phyloP scores from a whole-genome alignment of 192 early-diverging fungal genomes.

The Linnemannia schmuckeri region DNA sequence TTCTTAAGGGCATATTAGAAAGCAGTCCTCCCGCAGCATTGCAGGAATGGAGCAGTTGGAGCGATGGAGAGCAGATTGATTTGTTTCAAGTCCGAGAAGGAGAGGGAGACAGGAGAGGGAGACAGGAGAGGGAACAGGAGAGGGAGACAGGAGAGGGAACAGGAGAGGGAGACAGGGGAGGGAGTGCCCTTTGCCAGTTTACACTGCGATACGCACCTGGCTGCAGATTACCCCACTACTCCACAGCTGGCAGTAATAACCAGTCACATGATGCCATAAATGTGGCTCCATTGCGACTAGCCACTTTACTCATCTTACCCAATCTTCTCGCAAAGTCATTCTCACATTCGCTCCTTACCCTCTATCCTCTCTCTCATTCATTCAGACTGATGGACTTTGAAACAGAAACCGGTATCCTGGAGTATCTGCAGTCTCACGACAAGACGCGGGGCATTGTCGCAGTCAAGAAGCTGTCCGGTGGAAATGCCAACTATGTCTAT shows the following conservation, averaged over 20 bases:
- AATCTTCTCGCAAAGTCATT: slow-evolving; percentile 30
- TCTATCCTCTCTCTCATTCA: slow-evolving; percentile 28
- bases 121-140: too few relatives aligned
- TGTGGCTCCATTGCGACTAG: slow-evolving; percentile 30
- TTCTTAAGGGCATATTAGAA: slow-evolving; percentile 14
- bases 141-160: too few relatives aligned
- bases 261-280: slow-evolving; percentile 34
- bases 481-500: slow-evolving; percentile 56
- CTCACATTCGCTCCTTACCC: slow-evolving; percentile 25
- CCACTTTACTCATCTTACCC: slow-evolving; percentile 19
- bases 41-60: background rate
- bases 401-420: slow-evolving; percentile 36
- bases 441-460: slow-evolving; percentile 30
- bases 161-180: too few relatives aligned
- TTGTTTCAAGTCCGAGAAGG: background rate
- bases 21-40: slow-evolving; percentile 9
- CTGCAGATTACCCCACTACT: background rate
- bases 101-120: too few relatives aligned
- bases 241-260: slow-evolving; percentile 32
- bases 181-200: too few relatives aligned
- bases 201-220: background rate
- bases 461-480: slow-evolving; percentile 50
- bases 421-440: slow-evolving; percentile 38
- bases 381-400: slow-evolving; percentile 39
- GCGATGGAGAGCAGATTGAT: background rate